Evolutionary conservation across 2,329 filamentous ascomycete genomes (phyloP).

Genomic region (Diaporthe ampelina): DNA sequence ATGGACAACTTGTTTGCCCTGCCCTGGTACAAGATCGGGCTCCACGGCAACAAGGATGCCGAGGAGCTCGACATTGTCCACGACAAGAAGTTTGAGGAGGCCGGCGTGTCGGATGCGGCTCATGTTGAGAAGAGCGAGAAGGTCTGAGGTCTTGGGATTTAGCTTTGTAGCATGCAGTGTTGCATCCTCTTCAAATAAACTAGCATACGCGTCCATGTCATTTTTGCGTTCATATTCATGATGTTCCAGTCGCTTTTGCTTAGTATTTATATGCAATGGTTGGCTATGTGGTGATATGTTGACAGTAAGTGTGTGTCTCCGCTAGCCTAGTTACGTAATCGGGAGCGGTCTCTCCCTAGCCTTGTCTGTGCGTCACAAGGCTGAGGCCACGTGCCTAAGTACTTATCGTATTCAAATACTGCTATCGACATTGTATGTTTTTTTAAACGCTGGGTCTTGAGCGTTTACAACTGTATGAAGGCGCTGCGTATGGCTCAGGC

Average conservation of each 20-base stretch:
- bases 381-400: too few relatives aligned
- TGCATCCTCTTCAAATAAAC: not conserved
- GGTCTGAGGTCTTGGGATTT: not conserved
- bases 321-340: too few relatives aligned
- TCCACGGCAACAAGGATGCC: constrained; percentile 66
- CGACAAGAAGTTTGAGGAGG: constrained; percentile 59
- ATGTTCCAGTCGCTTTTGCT: too few relatives aligned
- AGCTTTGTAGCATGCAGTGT: not conserved
- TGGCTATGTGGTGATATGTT: not conserved
- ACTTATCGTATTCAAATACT: too few relatives aligned
- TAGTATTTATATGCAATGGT: not conserved
- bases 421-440: too few relatives aligned
- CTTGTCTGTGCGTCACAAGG: too few relatives aligned
- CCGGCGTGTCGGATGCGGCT: constrained; percentile 50
- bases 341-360: too few relatives aligned
- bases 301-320: too few relatives aligned
- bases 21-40: constrained; percentile 82
- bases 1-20: constrained; percentile 81
- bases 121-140: constrained; percentile 53
- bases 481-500: too few relatives aligned
- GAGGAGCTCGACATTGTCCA: constrained; percentile 59
- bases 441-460: too few relatives aligned
- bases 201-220: not conserved
- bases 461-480: too few relatives aligned
- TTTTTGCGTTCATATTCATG: not conserved